Evolutionary conservation across 2,329 filamentous ascomycete species (phyloP).

Genomic region (Apiospora saccharicola): DNA sequence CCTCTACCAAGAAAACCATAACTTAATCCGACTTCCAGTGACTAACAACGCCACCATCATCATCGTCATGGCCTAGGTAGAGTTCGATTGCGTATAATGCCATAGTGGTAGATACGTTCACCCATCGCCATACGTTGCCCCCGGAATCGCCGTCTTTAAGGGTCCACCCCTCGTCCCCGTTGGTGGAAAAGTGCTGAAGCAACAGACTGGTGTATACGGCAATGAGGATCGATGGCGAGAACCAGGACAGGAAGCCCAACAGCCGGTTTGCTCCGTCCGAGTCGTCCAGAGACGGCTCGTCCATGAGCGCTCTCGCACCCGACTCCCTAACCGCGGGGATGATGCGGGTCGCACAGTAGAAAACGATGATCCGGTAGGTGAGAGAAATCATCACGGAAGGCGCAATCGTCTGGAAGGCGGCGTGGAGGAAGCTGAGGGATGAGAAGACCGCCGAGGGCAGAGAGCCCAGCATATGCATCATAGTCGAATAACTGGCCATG

Average conservation of each 20-base stretch:
- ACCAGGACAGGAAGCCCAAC: constrained; percentile 87
- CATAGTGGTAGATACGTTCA: constrained; percentile 91
- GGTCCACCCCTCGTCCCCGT: constrained; percentile 80
- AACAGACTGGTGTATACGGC: constrained; percentile 95
- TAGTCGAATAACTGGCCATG: constrained; percentile 96
- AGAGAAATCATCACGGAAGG: constrained; percentile 96
- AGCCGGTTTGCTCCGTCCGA: constrained; percentile 82
- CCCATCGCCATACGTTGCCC: constrained; percentile 91
- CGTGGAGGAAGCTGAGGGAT: constrained; percentile 84
- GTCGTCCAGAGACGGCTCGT: constrained; percentile 87
- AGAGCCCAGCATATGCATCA: constrained; percentile 82
- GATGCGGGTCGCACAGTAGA: constrained; percentile 94
- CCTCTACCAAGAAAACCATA: background rate
- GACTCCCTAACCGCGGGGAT: constrained; percentile 92
- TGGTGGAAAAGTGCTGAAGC: constrained; percentile 92
- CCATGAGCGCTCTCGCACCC: constrained; percentile 81
- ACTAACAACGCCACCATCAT: constrained; percentile 73
- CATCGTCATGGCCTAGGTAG: constrained; percentile 83
- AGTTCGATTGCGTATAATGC: constrained; percentile 88
- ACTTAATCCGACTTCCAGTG: constrained; percentile 90
- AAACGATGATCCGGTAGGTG: constrained; percentile 90
- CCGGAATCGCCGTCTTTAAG: constrained; percentile 82
- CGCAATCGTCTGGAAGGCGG: constrained; percentile 93
- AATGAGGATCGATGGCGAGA: constrained; percentile 92
- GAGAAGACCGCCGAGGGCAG: constrained; percentile 86